Evolutionary conservation across 257 asterid genomes (phyloP).

Genomic region (Rhazya stricta): DNA sequence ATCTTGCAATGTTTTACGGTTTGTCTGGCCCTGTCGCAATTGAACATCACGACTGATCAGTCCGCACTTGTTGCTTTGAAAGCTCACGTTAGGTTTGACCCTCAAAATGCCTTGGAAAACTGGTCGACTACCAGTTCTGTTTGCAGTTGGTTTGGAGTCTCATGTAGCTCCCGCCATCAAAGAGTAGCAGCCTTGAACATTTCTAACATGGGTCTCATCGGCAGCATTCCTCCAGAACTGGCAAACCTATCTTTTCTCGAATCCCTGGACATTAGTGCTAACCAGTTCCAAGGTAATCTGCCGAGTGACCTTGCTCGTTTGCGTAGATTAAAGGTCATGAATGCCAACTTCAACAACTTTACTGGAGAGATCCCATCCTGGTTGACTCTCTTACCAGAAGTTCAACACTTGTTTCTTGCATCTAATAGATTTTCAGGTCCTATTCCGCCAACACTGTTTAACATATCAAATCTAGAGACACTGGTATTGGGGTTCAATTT

Average conservation of each 20-base stretch:
- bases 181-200: constrained; percentile 21
- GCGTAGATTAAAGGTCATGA: constrained; percentile 8
- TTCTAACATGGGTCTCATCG: constrained; percentile 22
- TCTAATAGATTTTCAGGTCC: constrained; percentile 15
- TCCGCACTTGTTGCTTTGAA: constrained; percentile 30
- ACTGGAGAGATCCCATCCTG: constrained; percentile 26
- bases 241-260: constrained; percentile 29
- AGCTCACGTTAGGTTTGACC: constrained; percentile 15
- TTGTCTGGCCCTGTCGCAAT: constrained; percentile 10
- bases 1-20: constrained; percentile 6
- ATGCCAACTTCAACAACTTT: constrained; percentile 19
- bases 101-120: constrained; percentile 18
- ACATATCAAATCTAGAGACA: constrained; percentile 11
- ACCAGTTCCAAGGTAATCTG: constrained; percentile 18
- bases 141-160: constrained; percentile 36
- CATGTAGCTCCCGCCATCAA: constrained; percentile 21
- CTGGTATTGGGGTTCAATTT: constrained; percentile 16
- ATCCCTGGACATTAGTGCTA: constrained; percentile 20
- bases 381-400: constrained; percentile 15
- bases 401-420: constrained; percentile 22
- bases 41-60: constrained; percentile 27
- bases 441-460: constrained; percentile 5
- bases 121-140: constrained; percentile 22
- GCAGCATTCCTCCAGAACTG: constrained; percentile 20
- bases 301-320: constrained; percentile 20